Evolutionary conservation across 306 rosid species (phyloP).

Genomic region (Vigna trinervia): DNA sequence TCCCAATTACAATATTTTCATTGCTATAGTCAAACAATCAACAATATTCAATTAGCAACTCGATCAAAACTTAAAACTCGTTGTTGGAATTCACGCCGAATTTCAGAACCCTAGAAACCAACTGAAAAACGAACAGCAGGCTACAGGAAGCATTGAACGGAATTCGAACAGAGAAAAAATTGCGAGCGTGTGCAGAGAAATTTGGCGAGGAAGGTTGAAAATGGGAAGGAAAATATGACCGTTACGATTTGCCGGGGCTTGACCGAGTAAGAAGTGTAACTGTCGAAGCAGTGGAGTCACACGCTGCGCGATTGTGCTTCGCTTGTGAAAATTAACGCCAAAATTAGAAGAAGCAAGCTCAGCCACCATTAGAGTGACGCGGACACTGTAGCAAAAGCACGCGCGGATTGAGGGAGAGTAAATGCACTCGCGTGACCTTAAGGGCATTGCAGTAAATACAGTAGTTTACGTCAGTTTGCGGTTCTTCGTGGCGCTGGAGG

Average conservation of each 20-base stretch:
- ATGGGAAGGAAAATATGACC: conserved; percentile 59
- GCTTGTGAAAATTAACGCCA: conserved; percentile 29
- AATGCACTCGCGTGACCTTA: conserved; percentile 36
- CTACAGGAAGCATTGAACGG: neutral
- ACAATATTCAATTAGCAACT: conserved; percentile 18
- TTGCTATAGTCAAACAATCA: neutral
- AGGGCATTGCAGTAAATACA: conserved; percentile 44
- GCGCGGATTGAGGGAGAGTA: conserved; percentile 45
- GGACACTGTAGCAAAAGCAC: conserved; percentile 17
- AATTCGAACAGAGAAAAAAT: neutral
- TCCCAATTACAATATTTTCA: neutral
- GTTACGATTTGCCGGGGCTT: conserved; percentile 51
- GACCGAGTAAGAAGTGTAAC: conserved; percentile 65
- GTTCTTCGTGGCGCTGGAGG: conserved; percentile 22
- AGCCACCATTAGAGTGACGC: conserved; percentile 25
- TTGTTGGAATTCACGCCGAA: conserved; percentile 45
- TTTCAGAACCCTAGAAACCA: conserved; percentile 8
- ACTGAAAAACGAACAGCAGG: neutral
- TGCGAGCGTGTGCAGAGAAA: neutral
- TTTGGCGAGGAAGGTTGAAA: conserved; percentile 3
- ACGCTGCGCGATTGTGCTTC: conserved; percentile 44
- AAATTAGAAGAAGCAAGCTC: conserved; percentile 24
- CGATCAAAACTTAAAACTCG: conserved; percentile 45
- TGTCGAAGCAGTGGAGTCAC: conserved; percentile 48
- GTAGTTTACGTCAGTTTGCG: conserved; percentile 10